These are phyloP conservation scores for Lophiotrema nucula DNA, from an alignment of 495 filamentous ascomycete species.

Conservation along the genomic window DNA sequence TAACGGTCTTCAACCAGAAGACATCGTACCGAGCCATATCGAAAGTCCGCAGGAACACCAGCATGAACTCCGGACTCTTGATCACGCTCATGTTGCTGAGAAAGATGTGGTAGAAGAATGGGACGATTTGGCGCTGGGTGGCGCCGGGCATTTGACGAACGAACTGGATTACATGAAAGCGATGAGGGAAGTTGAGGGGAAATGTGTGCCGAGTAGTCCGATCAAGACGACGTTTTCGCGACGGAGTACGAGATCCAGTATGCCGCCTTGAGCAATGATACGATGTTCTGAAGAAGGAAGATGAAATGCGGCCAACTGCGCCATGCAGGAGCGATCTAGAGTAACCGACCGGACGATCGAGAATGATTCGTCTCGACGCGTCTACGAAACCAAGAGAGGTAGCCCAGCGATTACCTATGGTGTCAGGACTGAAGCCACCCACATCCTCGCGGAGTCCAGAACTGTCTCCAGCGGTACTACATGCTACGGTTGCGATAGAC, in stretches of 20 bases:
- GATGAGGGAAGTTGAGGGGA: slow-evolving; percentile 21
- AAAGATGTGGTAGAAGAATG: neutral
- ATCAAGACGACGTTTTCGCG: slow-evolving; percentile 1
- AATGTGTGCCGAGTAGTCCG: slow-evolving; percentile 10
- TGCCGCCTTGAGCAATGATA: neutral
- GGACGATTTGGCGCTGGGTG: neutral
- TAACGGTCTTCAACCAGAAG: slow-evolving; percentile 18
- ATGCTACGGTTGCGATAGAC: too few relatives aligned
- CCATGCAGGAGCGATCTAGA: too few relatives aligned
- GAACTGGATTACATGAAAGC: slow-evolving; percentile 25
- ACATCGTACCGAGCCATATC: slow-evolving; percentile 22
- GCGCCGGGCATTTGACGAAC: slow-evolving; percentile 6
- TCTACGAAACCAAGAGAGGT: too few relatives aligned
- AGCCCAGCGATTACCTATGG: too few relatives aligned
- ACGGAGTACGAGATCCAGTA: neutral
- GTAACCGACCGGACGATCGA: too few relatives aligned
- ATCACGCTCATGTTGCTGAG: neutral
- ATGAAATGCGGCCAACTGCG: too few relatives aligned
- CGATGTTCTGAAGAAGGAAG: too few relatives aligned
- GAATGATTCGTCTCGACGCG: too few relatives aligned
- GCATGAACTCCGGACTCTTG: slow-evolving; percentile 1
- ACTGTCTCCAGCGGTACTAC: too few relatives aligned
- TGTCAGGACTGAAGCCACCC: too few relatives aligned
- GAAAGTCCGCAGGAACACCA: slow-evolving; percentile 2
- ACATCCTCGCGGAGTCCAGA: too few relatives aligned